These are phyloP conservation scores for Solanum rostratum DNA, from an alignment of 257 asterid genomes.

Conservation along the genomic window DNA sequence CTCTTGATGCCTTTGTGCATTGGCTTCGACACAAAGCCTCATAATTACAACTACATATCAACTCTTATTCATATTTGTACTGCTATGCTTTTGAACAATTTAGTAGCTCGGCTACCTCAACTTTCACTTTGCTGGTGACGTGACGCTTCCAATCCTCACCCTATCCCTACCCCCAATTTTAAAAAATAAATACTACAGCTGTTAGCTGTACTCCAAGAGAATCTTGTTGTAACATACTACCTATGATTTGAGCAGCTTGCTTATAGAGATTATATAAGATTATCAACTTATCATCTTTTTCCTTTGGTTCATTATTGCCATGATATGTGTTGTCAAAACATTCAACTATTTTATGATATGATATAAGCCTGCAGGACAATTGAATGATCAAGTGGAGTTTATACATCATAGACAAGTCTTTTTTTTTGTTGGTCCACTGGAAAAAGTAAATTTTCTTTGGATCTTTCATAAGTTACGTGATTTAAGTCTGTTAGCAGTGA, in stretches of 20 bases:
- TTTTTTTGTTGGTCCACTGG: not conserved
- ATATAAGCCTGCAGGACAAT: not conserved
- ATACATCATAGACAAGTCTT: not conserved
- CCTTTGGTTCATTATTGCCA: too few species aligned
- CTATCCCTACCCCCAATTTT: not conserved
- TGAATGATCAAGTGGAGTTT: not conserved
- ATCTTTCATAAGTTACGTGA: not conserved
- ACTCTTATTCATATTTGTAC: not conserved
- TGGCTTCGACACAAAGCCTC: slow-evolving; percentile 28
- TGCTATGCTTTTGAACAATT: not conserved
- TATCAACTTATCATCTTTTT: not conserved
- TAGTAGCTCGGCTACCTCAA: not conserved
- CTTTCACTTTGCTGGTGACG: not conserved
- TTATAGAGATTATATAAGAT: not conserved
- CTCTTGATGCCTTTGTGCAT: slow-evolving; percentile 52
- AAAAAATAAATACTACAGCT: not conserved
- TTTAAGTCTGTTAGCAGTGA: not conserved
- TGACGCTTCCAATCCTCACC: not conserved
- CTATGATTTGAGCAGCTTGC: not conserved
- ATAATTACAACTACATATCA: not conserved
- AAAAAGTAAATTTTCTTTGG: not conserved
- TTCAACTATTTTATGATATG: not conserved
- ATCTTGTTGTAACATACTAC: not conserved
- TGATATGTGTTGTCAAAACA: not conserved
- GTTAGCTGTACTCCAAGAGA: not conserved